phyloP scores from a whole-genome alignment of 768 basidiomycete genomes.

The Hortiboletus campestris region DNA sequence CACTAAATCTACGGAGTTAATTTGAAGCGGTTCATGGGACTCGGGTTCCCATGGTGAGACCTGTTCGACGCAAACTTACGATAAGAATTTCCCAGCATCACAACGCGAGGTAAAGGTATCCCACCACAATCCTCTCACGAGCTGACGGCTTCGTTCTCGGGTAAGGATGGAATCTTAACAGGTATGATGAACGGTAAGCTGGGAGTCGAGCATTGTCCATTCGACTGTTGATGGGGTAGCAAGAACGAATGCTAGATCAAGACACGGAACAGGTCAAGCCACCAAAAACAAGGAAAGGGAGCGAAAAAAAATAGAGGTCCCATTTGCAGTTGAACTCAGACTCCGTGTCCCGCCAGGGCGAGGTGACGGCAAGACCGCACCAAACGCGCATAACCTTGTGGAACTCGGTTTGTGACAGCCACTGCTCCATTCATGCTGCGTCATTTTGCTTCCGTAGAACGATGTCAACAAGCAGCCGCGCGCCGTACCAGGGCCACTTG shows the following conservation, averaged over 20 bases:
- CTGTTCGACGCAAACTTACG: conserved; percentile 7
- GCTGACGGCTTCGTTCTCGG: too few species aligned
- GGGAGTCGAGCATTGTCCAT: conserved; percentile 23
- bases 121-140: conserved; percentile 27
- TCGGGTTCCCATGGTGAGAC: background rate
- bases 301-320: conserved; percentile 1
- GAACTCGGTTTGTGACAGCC: conserved; percentile 14
- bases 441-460: conserved; percentile 19
- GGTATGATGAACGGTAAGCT: conserved; percentile 28
- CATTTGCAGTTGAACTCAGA: conserved; percentile 21
- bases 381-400: conserved; percentile 22
- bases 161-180: conserved; percentile 31
- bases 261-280: conserved; percentile 1
- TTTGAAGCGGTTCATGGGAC: background rate
- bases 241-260: background rate
- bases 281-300: background rate
- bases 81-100: conserved; percentile 11
- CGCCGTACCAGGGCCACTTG: background rate
- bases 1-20: background rate
- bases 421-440: conserved; percentile 6
- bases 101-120: background rate
- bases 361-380: conserved; percentile 27
- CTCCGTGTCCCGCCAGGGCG: conserved; percentile 22
- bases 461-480: background rate
- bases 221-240: background rate